Evolutionary conservation across 768 basidiomycete species (phyloP), one percentile per base, ranked within the genome.

Genomic region (Boletus edulis): DNA sequence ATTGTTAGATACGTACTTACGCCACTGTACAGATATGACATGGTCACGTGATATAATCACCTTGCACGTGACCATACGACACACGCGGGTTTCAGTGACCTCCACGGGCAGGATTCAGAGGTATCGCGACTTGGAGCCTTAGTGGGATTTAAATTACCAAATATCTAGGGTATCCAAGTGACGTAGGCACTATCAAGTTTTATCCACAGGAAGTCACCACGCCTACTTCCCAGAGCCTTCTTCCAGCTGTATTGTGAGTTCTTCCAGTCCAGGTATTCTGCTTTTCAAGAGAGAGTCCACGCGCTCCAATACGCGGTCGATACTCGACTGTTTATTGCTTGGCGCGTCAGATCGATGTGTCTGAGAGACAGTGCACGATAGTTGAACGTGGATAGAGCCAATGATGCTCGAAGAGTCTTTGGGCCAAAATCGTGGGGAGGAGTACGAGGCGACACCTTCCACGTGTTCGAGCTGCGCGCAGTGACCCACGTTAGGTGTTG

Each of bases 171-270:
- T 57, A 58, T 52, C 44, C 46, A 57, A 58, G 29, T 32, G 42
- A 27, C 51, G 22, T 49, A 42, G 57, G 58, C 44, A 49, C 49
- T 20, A 55, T 49, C 41, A 55, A 55, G 27, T 52, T 56, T 49
- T 52, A 50, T 49, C 27, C 42, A 32, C 46, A 42, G 31, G 45
- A 52, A 27, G 42, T 27, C 39, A 54, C 14, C 42, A 41, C 32
- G 35, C 41, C 51, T 58, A 56, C 18, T 49, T 49, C 29, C 31
- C 18, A 3, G 55, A 59, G 40, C 49, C 51, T 17, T 67, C 59
- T 52, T 93, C 92, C 14, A 95, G 79, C 72, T 99, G 96, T 61
- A 99, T 87, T 3, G 89, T 91, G 55, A 99, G 71, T 72, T 98
- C 93, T 59, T 90, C 88, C 40, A 99, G 71, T 35, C 92, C 94